These are phyloP conservation scores for Polyrhizophydium stewartii DNA, from an alignment of 371 early-diverging fungal species.

Conservation along the genomic window DNA sequence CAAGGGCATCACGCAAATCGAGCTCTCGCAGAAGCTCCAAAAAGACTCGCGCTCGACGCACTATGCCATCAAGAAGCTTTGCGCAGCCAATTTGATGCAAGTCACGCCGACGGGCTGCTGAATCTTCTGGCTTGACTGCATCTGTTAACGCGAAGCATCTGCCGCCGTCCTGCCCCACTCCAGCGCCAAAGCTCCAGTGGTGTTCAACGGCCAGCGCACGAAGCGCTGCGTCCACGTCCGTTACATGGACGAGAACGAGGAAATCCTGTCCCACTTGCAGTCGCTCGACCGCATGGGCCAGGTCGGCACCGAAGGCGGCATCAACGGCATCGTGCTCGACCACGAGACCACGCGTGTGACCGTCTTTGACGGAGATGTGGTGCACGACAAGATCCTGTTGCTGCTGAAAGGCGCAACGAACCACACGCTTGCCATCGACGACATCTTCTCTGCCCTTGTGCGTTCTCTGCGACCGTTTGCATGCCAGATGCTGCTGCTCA, in stretches of 20 bases:
- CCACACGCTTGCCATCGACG: too few species aligned
- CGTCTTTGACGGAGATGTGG: too few species aligned
- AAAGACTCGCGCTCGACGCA: conserved; percentile 61
- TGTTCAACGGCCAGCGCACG: conserved; percentile 24
- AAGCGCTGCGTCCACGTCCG: conserved; percentile 31
- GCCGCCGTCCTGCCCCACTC: neutral
- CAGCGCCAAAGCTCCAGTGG: conserved; percentile 35
- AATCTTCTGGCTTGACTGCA: conserved; percentile 18
- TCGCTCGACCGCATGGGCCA: neutral
- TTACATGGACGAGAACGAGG: conserved; percentile 12
- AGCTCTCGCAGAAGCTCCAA: conserved; percentile 38
- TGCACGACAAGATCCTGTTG: too few species aligned
- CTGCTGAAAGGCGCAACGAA: neutral
- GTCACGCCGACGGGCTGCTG: neutral
- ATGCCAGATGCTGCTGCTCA: conserved; percentile 2
- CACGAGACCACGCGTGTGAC: too few species aligned
- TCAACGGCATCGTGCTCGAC: neutral
- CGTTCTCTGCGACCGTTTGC: neutral
- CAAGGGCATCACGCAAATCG: conserved; percentile 52
- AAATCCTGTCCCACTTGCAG: neutral
- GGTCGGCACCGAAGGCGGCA: conserved; percentile 9
- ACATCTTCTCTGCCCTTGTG: too few species aligned
- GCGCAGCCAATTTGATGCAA: conserved; percentile 38
- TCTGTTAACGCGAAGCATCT: conserved; percentile 16
- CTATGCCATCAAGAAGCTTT: conserved; percentile 53